Evolutionary conservation across 768 basidiomycete species (phyloP).

Genomic region (Trametes gibbosa): DNA sequence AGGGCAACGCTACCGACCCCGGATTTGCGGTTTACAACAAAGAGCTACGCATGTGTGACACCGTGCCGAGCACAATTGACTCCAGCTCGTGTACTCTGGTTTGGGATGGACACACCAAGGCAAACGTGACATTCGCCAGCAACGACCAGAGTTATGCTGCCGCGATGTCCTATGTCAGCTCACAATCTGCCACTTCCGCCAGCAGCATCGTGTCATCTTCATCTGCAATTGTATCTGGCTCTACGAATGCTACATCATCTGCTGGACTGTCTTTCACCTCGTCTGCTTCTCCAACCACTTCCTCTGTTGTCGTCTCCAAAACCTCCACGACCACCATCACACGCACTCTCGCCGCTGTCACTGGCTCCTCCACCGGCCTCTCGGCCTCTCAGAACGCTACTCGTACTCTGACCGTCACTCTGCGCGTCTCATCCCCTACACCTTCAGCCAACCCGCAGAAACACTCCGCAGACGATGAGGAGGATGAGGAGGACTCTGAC

Average conservation of each 20-base stretch:
- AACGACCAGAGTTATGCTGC: conserved; percentile 19
- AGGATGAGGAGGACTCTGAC: background rate
- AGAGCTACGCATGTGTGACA: conserved; percentile 56
- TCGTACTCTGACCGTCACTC: conserved; percentile 18
- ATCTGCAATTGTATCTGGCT: no score
- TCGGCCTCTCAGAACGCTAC: background rate
- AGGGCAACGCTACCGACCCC: conserved; percentile 46
- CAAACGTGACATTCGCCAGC: background rate
- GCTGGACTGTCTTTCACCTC: background rate
- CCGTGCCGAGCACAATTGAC: conserved; percentile 37
- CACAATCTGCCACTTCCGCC: background rate
- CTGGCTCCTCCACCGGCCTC: background rate
- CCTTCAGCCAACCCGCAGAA: conserved; percentile 5
- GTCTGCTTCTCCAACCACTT: background rate
- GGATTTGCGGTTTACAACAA: conserved; percentile 52
- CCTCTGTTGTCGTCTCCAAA: background rate
- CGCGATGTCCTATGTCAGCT: background rate
- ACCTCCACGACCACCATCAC: background rate
- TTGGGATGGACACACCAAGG: conserved; percentile 40
- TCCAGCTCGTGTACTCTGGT: conserved; percentile 47
- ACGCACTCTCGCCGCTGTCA: background rate
- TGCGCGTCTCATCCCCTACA: conserved; percentile 3
- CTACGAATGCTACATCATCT: background rate
- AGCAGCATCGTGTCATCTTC: no score
- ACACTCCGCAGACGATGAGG: conserved; percentile 10